Evolutionary conservation across 768 basidiomycete species (phyloP), one percentile per base, ranked within the genome.

Genomic region (Amanita exitialis): DNA sequence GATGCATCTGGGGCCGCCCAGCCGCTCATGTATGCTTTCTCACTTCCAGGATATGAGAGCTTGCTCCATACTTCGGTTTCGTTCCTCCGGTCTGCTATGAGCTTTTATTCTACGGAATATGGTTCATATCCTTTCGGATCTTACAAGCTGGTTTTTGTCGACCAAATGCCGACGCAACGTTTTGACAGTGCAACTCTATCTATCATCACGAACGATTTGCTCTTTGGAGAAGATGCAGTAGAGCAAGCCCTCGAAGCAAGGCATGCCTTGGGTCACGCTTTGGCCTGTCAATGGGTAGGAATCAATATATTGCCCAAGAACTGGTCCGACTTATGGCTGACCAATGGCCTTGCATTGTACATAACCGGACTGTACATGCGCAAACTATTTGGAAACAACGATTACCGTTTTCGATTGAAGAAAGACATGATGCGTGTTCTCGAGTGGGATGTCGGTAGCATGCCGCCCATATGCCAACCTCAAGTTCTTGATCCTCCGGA

Each of bases 41-140:
- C 91, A 62, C 75, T 96, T 6, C 92, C 93, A 3, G 95, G 95
- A 3, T 82, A 88, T 52, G 89, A 94, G 62, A 69, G 74, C 6
- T 73, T 82, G 58, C 73, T 97, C 18, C 62, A 74, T 9, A 71
- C 80, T 16, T 85, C 92, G 27, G 83, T 85, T 3, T 70, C 80
- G 5, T 86, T 83, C 63, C 74, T 97, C 55, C 83, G 93, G 36
- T 78, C 82, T 13, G 91, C 93, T 8, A 95, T 98, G 90, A 83
- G 77, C 57, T 96, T 90, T 68, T 95, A 88, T 64, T 80, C 86
- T 21, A 81, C 85, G 8, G 91, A 96, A 61, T 95, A 85, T 58
- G 94, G 93, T 23, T 93, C 92, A 4, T 99, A 98, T 64, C 96
- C 96, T 1, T 98, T 94, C 65, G 80, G 83, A 37, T 96, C 94